Percentiles rank a stretch among this genome's conserved stretches.
Conservation (phyloP, 2,329 filamentous ascomycete genomes). For the Pseudogymnoascus sp. region DNA sequence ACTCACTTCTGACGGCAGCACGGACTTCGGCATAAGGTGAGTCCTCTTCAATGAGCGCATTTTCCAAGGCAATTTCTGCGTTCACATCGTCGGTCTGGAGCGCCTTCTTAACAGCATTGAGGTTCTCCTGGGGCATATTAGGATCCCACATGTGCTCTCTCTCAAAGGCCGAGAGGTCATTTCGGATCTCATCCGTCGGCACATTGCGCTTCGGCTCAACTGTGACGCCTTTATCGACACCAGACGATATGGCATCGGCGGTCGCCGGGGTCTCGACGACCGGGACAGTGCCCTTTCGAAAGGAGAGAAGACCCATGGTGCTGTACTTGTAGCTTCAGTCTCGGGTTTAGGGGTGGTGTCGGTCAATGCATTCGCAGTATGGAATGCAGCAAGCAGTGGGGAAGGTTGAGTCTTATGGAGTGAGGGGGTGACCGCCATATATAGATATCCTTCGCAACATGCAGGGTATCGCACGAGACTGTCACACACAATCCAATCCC, state of each 20-base stretch:
- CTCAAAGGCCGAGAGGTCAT: background rate
- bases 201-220: background rate
- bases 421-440: background rate
- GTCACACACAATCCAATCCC: background rate
- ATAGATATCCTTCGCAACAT: background rate
- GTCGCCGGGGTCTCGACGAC: background rate
- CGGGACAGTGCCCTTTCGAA: background rate
- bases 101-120: slow-evolving; percentile 17
- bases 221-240: background rate
- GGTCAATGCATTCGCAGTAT: background rate
- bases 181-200: background rate
- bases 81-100: slow-evolving; percentile 22
- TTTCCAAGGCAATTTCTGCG: slow-evolving; percentile 29
- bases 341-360: background rate
- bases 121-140: slow-evolving; percentile 18
- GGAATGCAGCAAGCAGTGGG: background rate
- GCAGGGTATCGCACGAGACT: background rate
- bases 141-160: slow-evolving; percentile 16
- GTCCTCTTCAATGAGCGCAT: slow-evolving; percentile 41
- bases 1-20: slow-evolving; percentile 53
- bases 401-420: background rate
- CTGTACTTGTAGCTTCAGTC: background rate
- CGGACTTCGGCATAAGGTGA: slow-evolving; percentile 54
- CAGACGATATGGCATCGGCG: background rate
- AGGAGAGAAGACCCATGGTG: slow-evolving; percentile 2